Conservation (phyloP, 805 yeast species). For the Wickerhamomyces alni region DNA sequence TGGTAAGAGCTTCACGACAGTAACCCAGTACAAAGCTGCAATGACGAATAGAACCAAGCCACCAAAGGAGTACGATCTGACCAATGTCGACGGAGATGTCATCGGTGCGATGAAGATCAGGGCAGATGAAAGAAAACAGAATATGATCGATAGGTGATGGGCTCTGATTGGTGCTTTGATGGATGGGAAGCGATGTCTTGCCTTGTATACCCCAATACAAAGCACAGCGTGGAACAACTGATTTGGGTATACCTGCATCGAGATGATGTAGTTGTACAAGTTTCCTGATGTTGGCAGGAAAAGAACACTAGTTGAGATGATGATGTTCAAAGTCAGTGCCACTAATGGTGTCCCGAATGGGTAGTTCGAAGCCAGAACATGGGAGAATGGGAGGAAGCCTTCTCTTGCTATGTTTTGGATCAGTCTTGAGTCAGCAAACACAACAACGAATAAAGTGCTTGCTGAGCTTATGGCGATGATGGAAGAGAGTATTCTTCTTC, state of each 20-base stretch:
- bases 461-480: conserved; percentile 54
- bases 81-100: conserved; percentile 6
- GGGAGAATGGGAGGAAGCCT: conserved; percentile 50
- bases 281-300: conserved; percentile 26
- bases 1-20: conserved; percentile 10
- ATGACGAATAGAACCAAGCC: conserved; percentile 41
- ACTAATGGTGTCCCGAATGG: conserved; percentile 52
- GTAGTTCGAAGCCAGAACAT: conserved; percentile 45
- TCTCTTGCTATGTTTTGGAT: conserved; percentile 57
- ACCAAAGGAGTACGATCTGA: conserved; percentile 11
- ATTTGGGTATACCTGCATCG: conserved; percentile 40
- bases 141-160: conserved; percentile 21
- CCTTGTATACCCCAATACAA: conserved; percentile 49
- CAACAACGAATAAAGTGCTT: conserved; percentile 52
- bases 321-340: conserved; percentile 31
- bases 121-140: conserved; percentile 9
- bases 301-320: conserved; percentile 26
- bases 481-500: conserved; percentile 43
- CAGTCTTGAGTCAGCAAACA: conserved; percentile 50
- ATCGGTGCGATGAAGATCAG: conserved; percentile 9
- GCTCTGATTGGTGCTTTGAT: conserved; percentile 46
- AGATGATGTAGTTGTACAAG: conserved; percentile 34
- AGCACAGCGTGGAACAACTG: conserved; percentile 44
- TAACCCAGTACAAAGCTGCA: conserved; percentile 28
- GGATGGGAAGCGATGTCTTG: conserved; percentile 41